These are phyloP conservation scores for Trichoderma sp. DNA, from an alignment of 2,329 filamentous ascomycete genomes.

Conservation along the genomic window DNA sequence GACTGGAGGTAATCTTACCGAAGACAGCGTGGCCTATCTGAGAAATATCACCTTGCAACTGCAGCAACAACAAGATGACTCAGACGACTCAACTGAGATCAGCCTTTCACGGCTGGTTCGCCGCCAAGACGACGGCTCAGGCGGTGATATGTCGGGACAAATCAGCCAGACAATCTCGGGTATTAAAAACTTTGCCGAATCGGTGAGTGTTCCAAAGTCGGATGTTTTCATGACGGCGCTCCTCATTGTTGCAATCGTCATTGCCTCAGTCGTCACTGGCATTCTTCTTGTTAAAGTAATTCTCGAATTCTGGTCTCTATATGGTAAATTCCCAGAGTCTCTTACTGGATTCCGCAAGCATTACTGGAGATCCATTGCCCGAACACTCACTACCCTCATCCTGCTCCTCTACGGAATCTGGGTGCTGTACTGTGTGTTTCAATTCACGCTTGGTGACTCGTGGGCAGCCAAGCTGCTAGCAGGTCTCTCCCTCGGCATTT, in stretches of 20 bases:
- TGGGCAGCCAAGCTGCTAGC: conserved; percentile 88
- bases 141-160: conserved; percentile 37
- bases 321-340: conserved; percentile 76
- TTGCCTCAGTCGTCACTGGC: conserved; percentile 78
- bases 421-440: conserved; percentile 94
- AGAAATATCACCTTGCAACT: conserved; percentile 73
- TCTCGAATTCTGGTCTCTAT: conserved; percentile 87
- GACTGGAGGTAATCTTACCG: conserved; percentile 84
- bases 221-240: conserved; percentile 97
- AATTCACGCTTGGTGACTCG: conserved; percentile 90
- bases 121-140: conserved; percentile 52
- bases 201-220: conserved; percentile 77
- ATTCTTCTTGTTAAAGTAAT: conserved; percentile 89
- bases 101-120: conserved; percentile 47
- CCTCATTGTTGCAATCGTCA: conserved; percentile 80
- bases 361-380: conserved; percentile 90
- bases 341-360: conserved; percentile 86
- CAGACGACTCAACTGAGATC: conserved; percentile 36
- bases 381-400: conserved; percentile 85
- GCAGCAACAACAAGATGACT: conserved; percentile 51
- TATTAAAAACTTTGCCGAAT: conserved; percentile 78
- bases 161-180: conserved; percentile 58
- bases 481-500: conserved; percentile 72
- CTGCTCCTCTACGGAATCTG: conserved; percentile 90
- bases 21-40: conserved; percentile 72